phyloP scores from a whole-genome alignment of 2,329 filamentous ascomycete species.

The Trichoderma sp. region DNA sequence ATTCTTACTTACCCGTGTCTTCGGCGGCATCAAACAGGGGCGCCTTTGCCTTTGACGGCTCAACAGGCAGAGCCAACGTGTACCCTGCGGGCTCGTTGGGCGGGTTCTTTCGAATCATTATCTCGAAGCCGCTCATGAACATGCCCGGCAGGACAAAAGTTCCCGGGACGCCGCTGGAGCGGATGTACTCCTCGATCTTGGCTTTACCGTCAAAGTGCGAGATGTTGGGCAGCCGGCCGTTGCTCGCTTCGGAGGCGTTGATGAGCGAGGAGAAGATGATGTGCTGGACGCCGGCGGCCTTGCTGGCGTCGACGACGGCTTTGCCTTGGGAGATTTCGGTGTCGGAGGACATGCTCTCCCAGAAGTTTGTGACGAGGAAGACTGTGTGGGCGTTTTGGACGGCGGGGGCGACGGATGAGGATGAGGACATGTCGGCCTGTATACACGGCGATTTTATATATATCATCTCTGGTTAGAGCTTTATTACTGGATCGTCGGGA shows the following conservation, averaged over 20 bases:
- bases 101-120: constrained; percentile 28
- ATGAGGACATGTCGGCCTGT: constrained; percentile 42
- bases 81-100: constrained; percentile 29
- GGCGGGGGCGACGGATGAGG: constrained; percentile 35
- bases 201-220: constrained; percentile 57
- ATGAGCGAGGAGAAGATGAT: constrained; percentile 47
- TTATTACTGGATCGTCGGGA: background rate
- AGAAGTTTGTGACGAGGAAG: constrained; percentile 41
- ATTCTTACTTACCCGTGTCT: constrained; percentile 41
- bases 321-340: constrained; percentile 44
- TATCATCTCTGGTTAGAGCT: background rate
- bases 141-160: constrained; percentile 52
- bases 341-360: constrained; percentile 34
- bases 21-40: constrained; percentile 38
- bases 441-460: background rate
- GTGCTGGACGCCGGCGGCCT: constrained; percentile 43
- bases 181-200: constrained; percentile 55
- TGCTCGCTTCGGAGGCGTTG: constrained; percentile 36
- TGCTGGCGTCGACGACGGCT: constrained; percentile 44
- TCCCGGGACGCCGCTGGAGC: constrained; percentile 43
- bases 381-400: constrained; percentile 44
- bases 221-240: constrained; percentile 39
- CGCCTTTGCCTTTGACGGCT: constrained; percentile 32
- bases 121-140: constrained; percentile 52
- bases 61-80: constrained; percentile 29